Base-by-base conservation (phyloP, 495 filamentous ascomycete species). In the Hyaloscypha bicolor region DNA sequence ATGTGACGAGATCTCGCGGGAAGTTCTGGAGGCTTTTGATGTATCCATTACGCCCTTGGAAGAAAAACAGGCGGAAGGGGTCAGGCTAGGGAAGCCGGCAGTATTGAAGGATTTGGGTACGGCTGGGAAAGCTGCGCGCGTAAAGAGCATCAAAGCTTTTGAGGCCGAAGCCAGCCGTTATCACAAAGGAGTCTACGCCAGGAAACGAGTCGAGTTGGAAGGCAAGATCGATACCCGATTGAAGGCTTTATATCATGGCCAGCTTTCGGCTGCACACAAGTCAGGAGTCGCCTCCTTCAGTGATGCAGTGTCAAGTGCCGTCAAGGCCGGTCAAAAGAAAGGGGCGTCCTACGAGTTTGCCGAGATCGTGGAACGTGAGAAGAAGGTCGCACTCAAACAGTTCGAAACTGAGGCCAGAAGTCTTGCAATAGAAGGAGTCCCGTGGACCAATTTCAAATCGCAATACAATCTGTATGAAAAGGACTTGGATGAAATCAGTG, bases 1-100 rank as follows among this genome's bases (percentile, higher is more conserved):
- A 57, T 99, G 95, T 75, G 95, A 99, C 75, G 95, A 99, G 82
- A 99, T 99, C 63, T 80, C 91, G 48, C 83, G 93, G 70, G 93
- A 95, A 72, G 93, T 95, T 0, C 81, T 96, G 58, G 83, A 94
- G 35, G 83, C 82, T 3, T 99, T 99, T 72, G 95, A 98, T 73
- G 84, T 88, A 56, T 83, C 86, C 30, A 93, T 99, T 62, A 73
- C 78, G 55, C 94, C 95, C 1, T 87, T 97, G 52, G 95, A 99
- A 74, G 91, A 95, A 69, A 85, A 90, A 74, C 92, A 96, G 70
- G 86, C 88, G 9, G 89, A 93, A 62, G 86, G 86, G 21, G 82
- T 88, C 42, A 86, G 89, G 42, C 75, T 83, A 3, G 95, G 96
- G 11, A 88, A 88, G 64, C 83, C 88, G 0, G 79, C 85, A 45